Percentiles rank a stretch among this genome's conserved stretches.
Conservation (phyloP, 176 grass and related monocot genomes). For the Eragrostis nindensis region DNA sequence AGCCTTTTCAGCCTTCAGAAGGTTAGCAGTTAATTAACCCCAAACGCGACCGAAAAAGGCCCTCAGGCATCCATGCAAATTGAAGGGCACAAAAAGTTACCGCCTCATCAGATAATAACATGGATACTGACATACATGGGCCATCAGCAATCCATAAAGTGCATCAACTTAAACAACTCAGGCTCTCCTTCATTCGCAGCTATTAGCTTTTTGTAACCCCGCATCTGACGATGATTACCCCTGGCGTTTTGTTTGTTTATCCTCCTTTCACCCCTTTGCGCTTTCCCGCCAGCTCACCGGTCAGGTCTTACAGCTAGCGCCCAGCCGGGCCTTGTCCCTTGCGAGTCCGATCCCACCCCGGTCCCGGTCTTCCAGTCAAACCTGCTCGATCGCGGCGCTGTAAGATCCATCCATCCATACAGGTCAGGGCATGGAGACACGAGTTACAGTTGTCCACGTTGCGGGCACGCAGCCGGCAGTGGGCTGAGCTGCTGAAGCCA, state of each 20-base stretch:
- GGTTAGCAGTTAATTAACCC: background rate
- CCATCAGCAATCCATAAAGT: background rate
- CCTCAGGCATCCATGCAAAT: background rate
- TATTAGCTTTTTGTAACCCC: conserved; percentile 22
- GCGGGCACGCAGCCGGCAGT: conserved; percentile 40
- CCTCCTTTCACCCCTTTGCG: background rate
- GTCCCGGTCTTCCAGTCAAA: conserved; percentile 41
- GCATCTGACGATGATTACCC: conserved; percentile 48
- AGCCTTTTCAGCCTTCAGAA: background rate
- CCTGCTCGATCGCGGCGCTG: conserved; percentile 5
- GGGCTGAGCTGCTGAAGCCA: background rate
- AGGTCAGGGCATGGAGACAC: conserved; percentile 26
- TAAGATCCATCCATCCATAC: background rate
- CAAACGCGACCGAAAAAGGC: background rate
- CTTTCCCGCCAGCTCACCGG: conserved; percentile 65
- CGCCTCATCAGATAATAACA: background rate
- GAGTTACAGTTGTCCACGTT: conserved; percentile 76
- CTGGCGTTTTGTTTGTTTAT: background rate
- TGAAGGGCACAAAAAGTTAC: background rate
- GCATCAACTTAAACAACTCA: background rate
- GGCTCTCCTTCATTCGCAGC: background rate
- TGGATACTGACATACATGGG: background rate
- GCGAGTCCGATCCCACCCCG: conserved; percentile 33
- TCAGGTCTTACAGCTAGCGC: conserved; percentile 67
- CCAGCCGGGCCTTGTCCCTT: conserved; percentile 54